Evolutionary conservation across 805 yeast species (phyloP).

Genomic region (Lachancea fermentati): DNA sequence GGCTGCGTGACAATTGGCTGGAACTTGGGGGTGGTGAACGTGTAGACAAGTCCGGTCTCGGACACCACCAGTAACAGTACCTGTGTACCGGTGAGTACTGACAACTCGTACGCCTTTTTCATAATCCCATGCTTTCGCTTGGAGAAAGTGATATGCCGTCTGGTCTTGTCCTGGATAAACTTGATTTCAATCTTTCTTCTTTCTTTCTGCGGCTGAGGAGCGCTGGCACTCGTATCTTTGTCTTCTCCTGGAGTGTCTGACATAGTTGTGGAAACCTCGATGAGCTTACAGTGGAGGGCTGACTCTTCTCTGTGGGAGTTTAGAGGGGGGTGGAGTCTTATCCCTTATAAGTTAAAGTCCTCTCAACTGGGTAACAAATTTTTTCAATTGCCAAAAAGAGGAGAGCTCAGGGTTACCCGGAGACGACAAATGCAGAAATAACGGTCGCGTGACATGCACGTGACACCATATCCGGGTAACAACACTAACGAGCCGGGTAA

Average conservation of each 20-base stretch:
- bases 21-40: constrained; percentile 97
- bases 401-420: constrained; percentile 3
- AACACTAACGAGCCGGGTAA: too few relatives aligned
- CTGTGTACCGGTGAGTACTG: constrained; percentile 96
- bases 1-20: constrained; percentile 97
- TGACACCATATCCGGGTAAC: too few relatives aligned
- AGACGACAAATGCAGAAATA: too few relatives aligned
- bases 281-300: neutral
- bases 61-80: constrained; percentile 90
- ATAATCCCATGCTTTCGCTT: constrained; percentile 98
- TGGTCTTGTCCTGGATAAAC: constrained; percentile 94
- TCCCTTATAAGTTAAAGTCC: constrained; percentile 10
- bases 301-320: neutral
- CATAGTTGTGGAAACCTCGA: constrained; percentile 1
- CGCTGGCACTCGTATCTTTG: constrained; percentile 8
- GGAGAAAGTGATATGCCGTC: constrained; percentile 96
- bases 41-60: constrained; percentile 97
- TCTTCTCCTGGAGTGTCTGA: constrained; percentile 8
- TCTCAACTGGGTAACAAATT: constrained; percentile 10
- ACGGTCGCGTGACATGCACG: too few relatives aligned
- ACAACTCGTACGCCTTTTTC: constrained; percentile 98
- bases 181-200: constrained; percentile 93
- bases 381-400: constrained; percentile 4
- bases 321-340: too few relatives aligned
- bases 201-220: constrained; percentile 38